Base-by-base conservation (phyloP, 164 flowering plant genomes). In the Annona cherimola region DNA sequence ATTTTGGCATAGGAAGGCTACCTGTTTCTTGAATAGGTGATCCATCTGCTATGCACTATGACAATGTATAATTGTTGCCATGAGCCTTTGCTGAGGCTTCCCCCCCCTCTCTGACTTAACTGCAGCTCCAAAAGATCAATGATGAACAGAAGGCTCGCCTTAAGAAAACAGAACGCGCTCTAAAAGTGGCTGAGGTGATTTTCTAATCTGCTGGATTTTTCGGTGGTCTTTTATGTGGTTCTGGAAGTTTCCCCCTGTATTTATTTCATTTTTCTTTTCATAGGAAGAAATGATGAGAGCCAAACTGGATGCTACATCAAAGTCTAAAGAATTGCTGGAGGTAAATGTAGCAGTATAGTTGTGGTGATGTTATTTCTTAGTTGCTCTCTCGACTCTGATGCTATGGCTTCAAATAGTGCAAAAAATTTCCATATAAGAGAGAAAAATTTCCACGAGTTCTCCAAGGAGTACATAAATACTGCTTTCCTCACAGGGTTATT, bases 271-370 rank as follows among this genome's bases (percentile, higher is more conserved):
- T 6, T 12, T 43, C 68, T 0, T 45, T 19, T 66, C 44, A 9
- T 75, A 94, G 98, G 98, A 91, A 74, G 96, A 90, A 82, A 69
- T 90, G 83, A 77, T 85, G 84, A 91, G 84, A 77, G 90, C 90
- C 46, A 91, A 84, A 69, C 75, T 71, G 68, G 96, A 89, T 67
- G 94, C 88, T 4, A 81, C 82, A 69, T 83, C 90, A 69, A 91
- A 84, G 79, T n/a, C 70, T 18, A 87, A 84, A 68, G 84, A 87
- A 80, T 76, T 91, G 71, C 69, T 64, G 69, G 89, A 90, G 93
- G 98, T 90, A 78, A 68, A 68, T 59, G 18, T 60, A 20, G 42
- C 18, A 3, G 14, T 61, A 11, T 16, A 50, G 14, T 8, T 50
- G 57, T 16, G 14, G 14, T 9, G 57, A 50, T 50, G 9, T 50